Evolutionary conservation across 148 eudicot genomes (phyloP).

Genomic region (Rhododendron vialii): DNA sequence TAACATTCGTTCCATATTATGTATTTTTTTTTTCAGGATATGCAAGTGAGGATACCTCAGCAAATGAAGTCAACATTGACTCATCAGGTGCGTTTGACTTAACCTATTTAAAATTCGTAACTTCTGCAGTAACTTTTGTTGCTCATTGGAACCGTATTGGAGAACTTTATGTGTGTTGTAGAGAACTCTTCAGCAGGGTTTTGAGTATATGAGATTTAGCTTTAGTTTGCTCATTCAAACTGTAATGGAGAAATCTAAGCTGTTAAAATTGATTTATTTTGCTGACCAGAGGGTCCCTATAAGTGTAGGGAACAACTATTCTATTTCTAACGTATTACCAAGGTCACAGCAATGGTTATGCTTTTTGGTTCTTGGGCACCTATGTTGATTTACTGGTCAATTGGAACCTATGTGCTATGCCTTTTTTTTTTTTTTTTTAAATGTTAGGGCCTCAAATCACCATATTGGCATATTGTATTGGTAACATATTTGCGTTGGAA

Average conservation of each 20-base stretch:
- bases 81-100: constrained; percentile 45
- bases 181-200: background rate
- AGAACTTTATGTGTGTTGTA: background rate
- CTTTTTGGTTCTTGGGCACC: background rate
- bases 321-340: background rate
- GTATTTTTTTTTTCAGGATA: constrained; percentile 41
- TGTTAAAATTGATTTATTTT: background rate
- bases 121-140: background rate
- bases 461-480: background rate
- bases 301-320: background rate
- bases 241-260: background rate
- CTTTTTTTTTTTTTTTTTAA: background rate
- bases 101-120: background rate
- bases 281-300: background rate
- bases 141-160: background rate
- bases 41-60: constrained; percentile 84
- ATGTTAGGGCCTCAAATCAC: background rate
- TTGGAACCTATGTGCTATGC: background rate
- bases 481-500: background rate
- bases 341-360: background rate
- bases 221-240: background rate
- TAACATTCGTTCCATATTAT: background rate
- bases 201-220: background rate
- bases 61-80: constrained; percentile 52
- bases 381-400: background rate